A percentile compares a stretch with the other conserved stretches of the same genome.
These are phyloP conservation scores for Musa schizocarpa DNA, from an alignment of 176 grass and related monocot species.

Conservation along the genomic window DNA sequence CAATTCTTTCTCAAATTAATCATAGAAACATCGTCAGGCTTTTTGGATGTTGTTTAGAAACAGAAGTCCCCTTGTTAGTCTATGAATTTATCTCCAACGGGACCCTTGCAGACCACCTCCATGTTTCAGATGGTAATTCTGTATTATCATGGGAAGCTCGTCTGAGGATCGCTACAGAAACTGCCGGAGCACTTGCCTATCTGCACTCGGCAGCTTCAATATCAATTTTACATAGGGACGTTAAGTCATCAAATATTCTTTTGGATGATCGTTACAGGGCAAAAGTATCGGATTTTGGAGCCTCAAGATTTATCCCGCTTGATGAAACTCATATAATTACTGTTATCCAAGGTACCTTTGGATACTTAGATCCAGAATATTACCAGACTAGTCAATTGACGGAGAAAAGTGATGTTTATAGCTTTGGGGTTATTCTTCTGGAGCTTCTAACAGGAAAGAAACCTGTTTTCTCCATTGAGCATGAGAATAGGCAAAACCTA, in stretches of 20 bases:
- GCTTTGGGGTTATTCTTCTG: background rate
- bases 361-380: background rate
- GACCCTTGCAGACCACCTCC: too few species aligned
- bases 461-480: background rate
- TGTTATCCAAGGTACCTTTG: background rate
- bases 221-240: background rate
- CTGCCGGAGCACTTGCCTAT: background rate
- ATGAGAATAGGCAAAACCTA: background rate
- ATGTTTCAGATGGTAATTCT: background rate
- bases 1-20: too few species aligned
- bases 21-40: too few species aligned
- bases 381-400: background rate
- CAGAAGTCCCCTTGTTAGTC: too few species aligned
- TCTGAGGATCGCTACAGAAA: background rate
- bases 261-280: background rate
- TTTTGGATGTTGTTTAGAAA: too few species aligned
- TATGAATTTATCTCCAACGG: too few species aligned
- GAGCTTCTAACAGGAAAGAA: background rate
- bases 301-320: background rate
- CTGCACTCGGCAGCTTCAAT: background rate
- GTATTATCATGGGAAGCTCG: background rate
- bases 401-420: background rate
- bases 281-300: background rate
- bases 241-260: background rate
- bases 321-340: background rate